Base-by-base conservation (phyloP, 305 asterid species). In the Fraxinus paxiana region DNA sequence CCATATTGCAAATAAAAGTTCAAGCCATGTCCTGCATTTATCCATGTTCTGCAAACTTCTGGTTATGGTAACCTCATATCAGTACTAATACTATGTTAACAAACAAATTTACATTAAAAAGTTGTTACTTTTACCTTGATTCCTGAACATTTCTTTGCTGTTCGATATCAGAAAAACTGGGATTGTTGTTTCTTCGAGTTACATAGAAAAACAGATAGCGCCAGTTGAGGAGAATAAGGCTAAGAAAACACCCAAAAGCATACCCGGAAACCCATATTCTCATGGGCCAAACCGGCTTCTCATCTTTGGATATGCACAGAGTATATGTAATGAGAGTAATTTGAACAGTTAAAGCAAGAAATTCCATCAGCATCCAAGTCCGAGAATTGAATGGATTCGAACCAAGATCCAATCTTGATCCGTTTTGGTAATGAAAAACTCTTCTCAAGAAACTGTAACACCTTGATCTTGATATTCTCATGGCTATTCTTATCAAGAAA, bases 251-350 rank as follows among this genome's bases (percentile, higher is more conserved):
- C 1, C 92, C 97, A 15, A 91, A 84, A 80, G 87, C 96, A 85
- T 95, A 95, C 12, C 97, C 98, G 2, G 87, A 75, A 28, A 89
- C 91, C 99, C 98, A 95, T 33, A 92, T 72, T 82, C 98, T 87
- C 97, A 95, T 93, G 12, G 97, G 99, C 98, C 98, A 95, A 82
- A 92, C 89, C 5, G 97, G 98, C 24, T 84, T 92, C 81, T 95
- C 99, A 61, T n/a, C 83, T 84, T 84, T 87, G 35, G 99, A 87
- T 8, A 88, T 79, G 26, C 85, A 70, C 74, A 95, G 75, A 30
- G 93, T 89, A 74, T 88, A 88, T 6, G 80, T 51, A 10, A 88
- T 85, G 77, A 85, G 28, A 33, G 80, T 69, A 74, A 92, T 88
- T 79, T 95, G 99, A 75, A 90, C 81, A 26, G 59, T 85, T 80